Evolutionary conservation across 495 filamentous ascomycete species (phyloP).

Genomic region (Neurospora sp.): DNA sequence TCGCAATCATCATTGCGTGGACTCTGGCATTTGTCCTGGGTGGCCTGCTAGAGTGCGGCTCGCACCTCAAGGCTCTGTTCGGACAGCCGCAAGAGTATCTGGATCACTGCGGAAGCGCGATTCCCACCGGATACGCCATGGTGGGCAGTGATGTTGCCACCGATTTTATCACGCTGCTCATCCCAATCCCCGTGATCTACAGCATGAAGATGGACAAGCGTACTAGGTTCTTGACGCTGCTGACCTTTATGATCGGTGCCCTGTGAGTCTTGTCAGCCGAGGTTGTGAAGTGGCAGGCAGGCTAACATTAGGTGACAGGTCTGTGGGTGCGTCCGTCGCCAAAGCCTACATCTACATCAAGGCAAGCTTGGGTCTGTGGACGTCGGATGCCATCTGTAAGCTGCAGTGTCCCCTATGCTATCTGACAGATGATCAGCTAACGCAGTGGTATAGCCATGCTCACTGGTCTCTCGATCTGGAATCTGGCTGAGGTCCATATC

Average conservation of each 20-base stretch:
- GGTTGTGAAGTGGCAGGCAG: neutral
- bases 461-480: constrained; percentile 11
- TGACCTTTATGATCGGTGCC: constrained; percentile 10
- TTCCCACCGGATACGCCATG: constrained; percentile 7
- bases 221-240: constrained; percentile 3
- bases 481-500: constrained; percentile 12
- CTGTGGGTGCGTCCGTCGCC: constrained; percentile 9
- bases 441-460: neutral
- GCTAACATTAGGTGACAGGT: constrained; percentile 1
- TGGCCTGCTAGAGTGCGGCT: constrained; percentile 6
- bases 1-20: constrained; percentile 2
- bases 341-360: constrained; percentile 13
- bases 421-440: neutral
- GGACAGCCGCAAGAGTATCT: constrained; percentile 1
- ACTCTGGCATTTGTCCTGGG: constrained; percentile 6
- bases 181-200: constrained; percentile 9
- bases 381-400: constrained; percentile 12
- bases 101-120: constrained; percentile 1
- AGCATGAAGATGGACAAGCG: constrained; percentile 5
- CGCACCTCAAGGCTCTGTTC: constrained; percentile 5
- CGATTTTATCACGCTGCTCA: constrained; percentile 11
- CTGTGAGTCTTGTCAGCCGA: constrained; percentile 6
- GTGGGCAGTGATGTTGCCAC: constrained; percentile 10
- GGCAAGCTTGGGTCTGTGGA: neutral
- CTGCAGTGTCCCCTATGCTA: neutral